Conservation (phyloP, 2,329 filamentous ascomycete species). For the Pseudogymnoascus sp. region DNA sequence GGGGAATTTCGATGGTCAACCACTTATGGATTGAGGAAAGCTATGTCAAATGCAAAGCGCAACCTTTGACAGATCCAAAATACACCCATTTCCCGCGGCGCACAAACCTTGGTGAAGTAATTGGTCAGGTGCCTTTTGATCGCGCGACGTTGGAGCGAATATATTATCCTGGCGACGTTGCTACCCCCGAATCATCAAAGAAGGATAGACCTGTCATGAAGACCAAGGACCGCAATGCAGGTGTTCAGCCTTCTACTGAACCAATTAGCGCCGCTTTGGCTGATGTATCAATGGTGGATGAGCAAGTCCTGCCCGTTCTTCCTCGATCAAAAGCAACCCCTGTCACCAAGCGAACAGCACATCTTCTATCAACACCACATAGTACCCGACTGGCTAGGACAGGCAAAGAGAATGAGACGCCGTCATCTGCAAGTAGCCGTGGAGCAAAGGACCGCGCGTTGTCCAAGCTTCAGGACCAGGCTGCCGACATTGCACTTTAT, state of each 20-base stretch:
- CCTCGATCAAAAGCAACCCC: background rate
- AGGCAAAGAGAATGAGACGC: constrained; percentile 79
- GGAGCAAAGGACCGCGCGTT: constrained; percentile 82
- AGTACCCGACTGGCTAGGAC: constrained; percentile 41
- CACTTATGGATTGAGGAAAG: constrained; percentile 97
- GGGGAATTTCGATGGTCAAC: constrained; percentile 84
- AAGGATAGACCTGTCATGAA: constrained; percentile 38
- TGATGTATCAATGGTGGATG: background rate
- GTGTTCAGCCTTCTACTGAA: background rate
- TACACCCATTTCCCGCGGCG: constrained; percentile 82
- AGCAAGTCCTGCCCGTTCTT: background rate
- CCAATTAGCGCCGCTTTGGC: background rate
- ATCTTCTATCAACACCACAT: constrained; percentile 41
- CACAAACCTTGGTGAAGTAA: constrained; percentile 87
- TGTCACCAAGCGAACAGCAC: background rate
- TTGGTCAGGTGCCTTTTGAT: constrained; percentile 81
- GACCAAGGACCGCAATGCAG: constrained; percentile 32
- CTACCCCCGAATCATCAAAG: constrained; percentile 28
- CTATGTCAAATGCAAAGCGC: constrained; percentile 78
- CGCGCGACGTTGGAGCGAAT: constrained; percentile 50
- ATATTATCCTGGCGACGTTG: constrained; percentile 48
- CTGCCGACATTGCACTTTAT: constrained; percentile 79
- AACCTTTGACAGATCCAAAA: constrained; percentile 61
- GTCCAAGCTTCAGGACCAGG: constrained; percentile 67
- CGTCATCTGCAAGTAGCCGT: constrained; percentile 66